phyloP scores from a whole-genome alignment of 2,329 filamentous ascomycete genomes.

The Fusarium gaditjirri region DNA sequence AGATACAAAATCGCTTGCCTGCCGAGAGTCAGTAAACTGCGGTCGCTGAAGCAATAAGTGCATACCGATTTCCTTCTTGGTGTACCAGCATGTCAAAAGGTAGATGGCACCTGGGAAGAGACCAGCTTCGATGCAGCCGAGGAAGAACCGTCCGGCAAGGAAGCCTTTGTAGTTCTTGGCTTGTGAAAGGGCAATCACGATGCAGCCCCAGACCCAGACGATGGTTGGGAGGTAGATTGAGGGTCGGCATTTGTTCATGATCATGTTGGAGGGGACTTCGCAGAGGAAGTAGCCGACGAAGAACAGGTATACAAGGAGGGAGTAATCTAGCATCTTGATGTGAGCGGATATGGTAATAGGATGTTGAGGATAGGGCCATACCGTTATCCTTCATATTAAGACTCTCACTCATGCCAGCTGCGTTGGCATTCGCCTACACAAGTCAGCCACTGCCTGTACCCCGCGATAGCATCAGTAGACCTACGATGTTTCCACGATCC shows the following conservation, averaged over 20 bases:
- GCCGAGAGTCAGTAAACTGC: background rate
- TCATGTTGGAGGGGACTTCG: slow-evolving; percentile 64
- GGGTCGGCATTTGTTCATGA: slow-evolving; percentile 60
- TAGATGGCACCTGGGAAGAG: slow-evolving; percentile 64
- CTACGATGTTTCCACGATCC: slow-evolving; percentile 46
- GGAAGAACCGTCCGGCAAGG: slow-evolving; percentile 56
- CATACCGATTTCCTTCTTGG: slow-evolving; percentile 42
- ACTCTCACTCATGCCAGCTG: background rate
- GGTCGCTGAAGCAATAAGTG: accelerated
- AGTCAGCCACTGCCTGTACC: background rate
- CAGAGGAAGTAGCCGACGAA: slow-evolving; percentile 64
- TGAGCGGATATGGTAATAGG: background rate
- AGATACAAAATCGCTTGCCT: slow-evolving; percentile 33
- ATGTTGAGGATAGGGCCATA: background rate
- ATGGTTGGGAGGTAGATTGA: slow-evolving; percentile 61
- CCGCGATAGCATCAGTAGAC: background rate
- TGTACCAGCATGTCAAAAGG: slow-evolving; percentile 68
- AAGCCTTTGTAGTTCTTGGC: slow-evolving; percentile 60
- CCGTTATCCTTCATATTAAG: background rate
- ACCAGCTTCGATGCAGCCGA: slow-evolving; percentile 62
- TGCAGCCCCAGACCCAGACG: slow-evolving; percentile 57
- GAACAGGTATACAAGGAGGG: slow-evolving; percentile 48
- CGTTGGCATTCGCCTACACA: background rate
- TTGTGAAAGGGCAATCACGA: slow-evolving; percentile 59
- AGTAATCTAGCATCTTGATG: background rate